Conservation (phyloP, 2,329 filamentous ascomycete species). For the Pestalotiopsis sp. region DNA sequence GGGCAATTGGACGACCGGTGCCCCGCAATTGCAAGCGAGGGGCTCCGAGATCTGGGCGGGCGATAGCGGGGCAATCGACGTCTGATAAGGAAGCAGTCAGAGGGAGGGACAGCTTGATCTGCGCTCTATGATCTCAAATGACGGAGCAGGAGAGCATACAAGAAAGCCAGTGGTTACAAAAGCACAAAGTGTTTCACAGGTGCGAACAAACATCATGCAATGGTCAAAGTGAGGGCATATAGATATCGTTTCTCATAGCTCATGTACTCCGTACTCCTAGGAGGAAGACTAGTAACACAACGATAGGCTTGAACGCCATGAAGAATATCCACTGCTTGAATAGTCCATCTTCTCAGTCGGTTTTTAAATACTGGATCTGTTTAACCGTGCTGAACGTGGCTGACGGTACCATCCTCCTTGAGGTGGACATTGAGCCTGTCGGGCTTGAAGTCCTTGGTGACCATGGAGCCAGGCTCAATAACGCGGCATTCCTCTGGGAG, state of each 20-base stretch:
- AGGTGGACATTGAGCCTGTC: slow-evolving; percentile 63
- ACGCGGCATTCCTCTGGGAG: slow-evolving; percentile 60
- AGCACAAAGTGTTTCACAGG: background rate
- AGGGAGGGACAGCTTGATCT: background rate
- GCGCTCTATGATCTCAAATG: no score
- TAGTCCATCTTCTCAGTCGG: background rate
- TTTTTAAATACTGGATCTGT: background rate
- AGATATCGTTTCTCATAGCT: slow-evolving; percentile 16
- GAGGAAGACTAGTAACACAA: slow-evolving; percentile 13
- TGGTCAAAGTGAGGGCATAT: background rate
- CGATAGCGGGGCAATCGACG: slow-evolving; percentile 1
- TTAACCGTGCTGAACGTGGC: slow-evolving; percentile 60
- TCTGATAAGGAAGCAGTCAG: background rate
- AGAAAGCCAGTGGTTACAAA: background rate
- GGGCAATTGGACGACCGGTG: slow-evolving; percentile 26
- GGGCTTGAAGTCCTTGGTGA: slow-evolving; percentile 59
- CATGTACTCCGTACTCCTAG: slow-evolving; percentile 2
- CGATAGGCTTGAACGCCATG: background rate
- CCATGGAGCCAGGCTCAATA: slow-evolving; percentile 58
- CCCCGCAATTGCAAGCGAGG: slow-evolving; percentile 23
- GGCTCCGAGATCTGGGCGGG: slow-evolving; percentile 7
- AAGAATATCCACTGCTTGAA: background rate
- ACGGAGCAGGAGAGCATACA: background rate
- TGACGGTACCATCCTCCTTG: slow-evolving; percentile 62
- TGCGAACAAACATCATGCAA: background rate